Percentiles rank a stretch among this genome's conserved stretches.
These are phyloP conservation scores for Lentinula edodes DNA, from an alignment of 768 basidiomycete species.

Conservation along the genomic window DNA sequence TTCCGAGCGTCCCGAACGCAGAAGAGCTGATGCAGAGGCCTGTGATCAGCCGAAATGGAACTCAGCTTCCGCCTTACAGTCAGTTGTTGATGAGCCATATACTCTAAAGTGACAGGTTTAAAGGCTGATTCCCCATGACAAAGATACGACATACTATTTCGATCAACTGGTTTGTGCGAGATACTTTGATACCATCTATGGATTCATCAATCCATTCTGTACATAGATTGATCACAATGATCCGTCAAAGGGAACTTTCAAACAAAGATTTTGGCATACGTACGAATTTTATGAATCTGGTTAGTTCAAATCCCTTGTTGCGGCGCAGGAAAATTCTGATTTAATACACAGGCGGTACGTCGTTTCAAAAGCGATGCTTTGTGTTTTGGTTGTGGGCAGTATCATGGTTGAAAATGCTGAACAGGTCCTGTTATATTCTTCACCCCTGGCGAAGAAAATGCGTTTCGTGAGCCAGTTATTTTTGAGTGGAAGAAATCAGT, in stretches of 20 bases:
- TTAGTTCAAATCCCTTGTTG: constrained; percentile 10
- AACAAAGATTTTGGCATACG: constrained; percentile 69
- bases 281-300: constrained; percentile 60
- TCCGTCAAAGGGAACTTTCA: constrained; percentile 66
- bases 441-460: constrained; percentile 64
- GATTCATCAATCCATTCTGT: background rate
- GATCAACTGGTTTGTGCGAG: constrained; percentile 24
- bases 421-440: constrained; percentile 58
- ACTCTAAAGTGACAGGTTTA: background rate
- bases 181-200: too few species aligned
- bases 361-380: background rate
- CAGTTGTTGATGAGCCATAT: background rate
- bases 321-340: background rate
- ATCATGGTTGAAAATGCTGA: too few species aligned
- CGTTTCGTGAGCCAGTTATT: constrained; percentile 30
- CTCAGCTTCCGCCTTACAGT: constrained; percentile 16
- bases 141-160: constrained; percentile 21
- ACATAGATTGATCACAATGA: constrained; percentile 30
- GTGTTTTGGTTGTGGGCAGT: too few species aligned
- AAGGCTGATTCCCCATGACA: background rate
- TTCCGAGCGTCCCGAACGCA: background rate
- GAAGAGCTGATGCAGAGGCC: background rate
- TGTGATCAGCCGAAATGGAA: constrained; percentile 15
- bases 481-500: background rate
- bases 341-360: background rate